Base-by-base conservation (phyloP, 768 basidiomycete genomes). In the Suillus variegatus region DNA sequence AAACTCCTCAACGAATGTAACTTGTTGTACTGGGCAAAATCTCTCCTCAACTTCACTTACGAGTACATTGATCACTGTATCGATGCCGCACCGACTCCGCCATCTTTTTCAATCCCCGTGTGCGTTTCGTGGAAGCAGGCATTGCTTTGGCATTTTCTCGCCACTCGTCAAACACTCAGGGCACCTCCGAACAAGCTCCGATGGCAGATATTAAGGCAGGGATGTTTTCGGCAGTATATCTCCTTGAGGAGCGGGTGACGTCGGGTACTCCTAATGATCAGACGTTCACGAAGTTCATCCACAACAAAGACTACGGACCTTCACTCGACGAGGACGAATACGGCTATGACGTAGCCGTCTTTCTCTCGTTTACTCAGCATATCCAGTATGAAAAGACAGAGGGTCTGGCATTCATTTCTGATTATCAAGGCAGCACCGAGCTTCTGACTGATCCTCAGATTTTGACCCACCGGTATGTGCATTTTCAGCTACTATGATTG, bases 361-460 rank as follows among this genome's bases (percentile, higher is more conserved):
- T 75, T 61, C 64, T 75, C 5, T 22, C 65, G 2, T 74, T 75
- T 64, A 56, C 47, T 1, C 73, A 75, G 36, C 75, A 72, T 44
- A 61, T 68, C 22, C 74, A 75, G 49, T 77, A 70, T 38, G 65
- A 32, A 52, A 65, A 65, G 56, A 72, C 70, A 1, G 62, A 67
- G 57, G 70, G 69, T 49, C 60, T 66, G 20, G 70, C 64, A 0
- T 76, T 74, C 51, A 68, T 76, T 13, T 72, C 73, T 6, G 71
- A 76, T 64, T 71, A 68, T 28, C 73, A 74, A 69, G 74, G 74
- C 9, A 40, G 18, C 35, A 38, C 10, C n/a, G 22, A 61, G 38
- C 38, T 56, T 62, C 49, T 32, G 14, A 32, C 32, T 51, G 18
- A 36, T 18, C 35, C 70, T 7, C 72, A 73, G 43, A 69, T 73